Base-by-base conservation (phyloP, 371 early-diverging fungal genomes). In the Mortierella sp. region DNA sequence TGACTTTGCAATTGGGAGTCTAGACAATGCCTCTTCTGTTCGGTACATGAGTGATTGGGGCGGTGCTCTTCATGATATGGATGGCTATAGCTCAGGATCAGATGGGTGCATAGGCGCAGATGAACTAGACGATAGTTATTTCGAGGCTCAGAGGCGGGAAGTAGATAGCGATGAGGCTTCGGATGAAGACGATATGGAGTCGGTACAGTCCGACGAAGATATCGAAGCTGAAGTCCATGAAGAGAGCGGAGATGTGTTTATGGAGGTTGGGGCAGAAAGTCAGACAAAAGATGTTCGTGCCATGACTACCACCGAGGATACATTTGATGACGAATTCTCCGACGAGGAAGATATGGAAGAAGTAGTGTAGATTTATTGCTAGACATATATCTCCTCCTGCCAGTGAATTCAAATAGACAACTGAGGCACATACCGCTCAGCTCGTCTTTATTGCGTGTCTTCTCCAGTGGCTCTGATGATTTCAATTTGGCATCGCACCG, bases 21-120 rank as follows among this genome's bases (percentile, higher is more conserved):
- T 35, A 22, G 59, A 59, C n/a, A 35, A 35, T 51, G 30, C 35
- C 18, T 40, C 60, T 8, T 54, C 35, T 6, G 43, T 79, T 28
- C 63, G 68, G 9, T 79, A 79, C 26, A 63, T 79, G 75, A 66
- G 59, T 39, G 79, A 79, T 20, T 79, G 79, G 79, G 63, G 67
- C 1, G 71, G 79, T 2, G 20, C 61, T 14, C 11, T 73, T 43
- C 62, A 60, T 22, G 70, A 70, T 22, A 20, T 49, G n/a, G 73
- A 68, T 0, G 73, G 70, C 40, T 67, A 71, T 35, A 65, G 39
- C n/a, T 70, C 71, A 0, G 67, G 43, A 37, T 30, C 22, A 14
- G 68, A 68, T 32, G 74, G 59, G 14, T 65, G 37, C 30, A 64
- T 62, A 9, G 64, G 47, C 35, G 18, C 24, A 16, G 69, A 43